Percentiles rank a stretch among this genome's conserved stretches.
Conservation (phyloP, 371 early-diverging fungal genomes). For the Mucor piriformis region DNA sequence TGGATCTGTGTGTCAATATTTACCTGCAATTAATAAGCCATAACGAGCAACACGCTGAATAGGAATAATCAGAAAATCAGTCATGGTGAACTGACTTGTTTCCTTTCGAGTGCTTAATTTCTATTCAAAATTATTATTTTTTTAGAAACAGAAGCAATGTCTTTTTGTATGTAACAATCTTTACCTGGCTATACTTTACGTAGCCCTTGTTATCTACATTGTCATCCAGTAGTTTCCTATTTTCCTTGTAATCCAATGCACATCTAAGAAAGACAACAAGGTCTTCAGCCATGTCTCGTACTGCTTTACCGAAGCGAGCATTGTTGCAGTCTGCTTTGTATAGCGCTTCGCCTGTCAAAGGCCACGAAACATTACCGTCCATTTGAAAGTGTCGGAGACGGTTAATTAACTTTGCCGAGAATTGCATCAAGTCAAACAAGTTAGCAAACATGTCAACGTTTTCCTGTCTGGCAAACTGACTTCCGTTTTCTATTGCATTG, state of each 20-base stretch:
- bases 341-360: neutral
- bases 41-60: conserved; percentile 48
- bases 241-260: conserved; percentile 43
- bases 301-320: neutral
- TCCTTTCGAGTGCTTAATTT: conserved; percentile 34
- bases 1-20: too few species aligned
- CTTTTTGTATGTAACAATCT: neutral
- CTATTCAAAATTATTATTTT: neutral
- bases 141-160: neutral
- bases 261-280: conserved; percentile 41
- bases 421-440: conserved; percentile 37
- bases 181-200: conserved; percentile 23
- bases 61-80: conserved; percentile 47
- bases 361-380: neutral
- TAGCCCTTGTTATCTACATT: conserved; percentile 26
- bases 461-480: conserved; percentile 12
- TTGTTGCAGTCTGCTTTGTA: conserved; percentile 1
- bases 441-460: conserved; percentile 38
- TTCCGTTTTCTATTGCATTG: conserved; percentile 21
- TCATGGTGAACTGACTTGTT: conserved; percentile 37
- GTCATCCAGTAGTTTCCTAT: conserved; percentile 24
- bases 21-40: conserved; percentile 44
- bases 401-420: conserved; percentile 37
- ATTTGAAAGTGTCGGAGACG: conserved; percentile 29
- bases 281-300: conserved; percentile 27